These are phyloP conservation scores for Asterionellopsis glacialis DNA, from an alignment of 108 stramenopile species.

Conservation along the genomic window DNA sequence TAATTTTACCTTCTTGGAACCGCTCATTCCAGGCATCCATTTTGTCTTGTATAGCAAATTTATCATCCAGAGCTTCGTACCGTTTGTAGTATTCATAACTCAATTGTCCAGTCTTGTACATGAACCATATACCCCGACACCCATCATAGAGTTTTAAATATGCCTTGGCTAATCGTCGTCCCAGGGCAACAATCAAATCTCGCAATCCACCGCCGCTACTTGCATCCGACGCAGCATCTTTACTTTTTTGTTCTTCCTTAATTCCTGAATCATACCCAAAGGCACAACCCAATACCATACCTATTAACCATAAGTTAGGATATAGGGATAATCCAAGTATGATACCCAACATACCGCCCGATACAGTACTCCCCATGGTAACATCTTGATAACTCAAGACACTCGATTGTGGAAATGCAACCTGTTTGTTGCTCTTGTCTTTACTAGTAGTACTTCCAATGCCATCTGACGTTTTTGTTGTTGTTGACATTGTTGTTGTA, in stretches of 20 bases:
- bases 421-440: not conserved
- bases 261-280: constrained; percentile 41
- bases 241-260: constrained; percentile 5
- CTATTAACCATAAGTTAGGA: constrained; percentile 61
- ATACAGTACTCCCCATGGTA: constrained; percentile 27
- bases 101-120: constrained; percentile 64
- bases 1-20: constrained; percentile 48
- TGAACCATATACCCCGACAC: constrained; percentile 29
- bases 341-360: constrained; percentile 24
- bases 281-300: constrained; percentile 29
- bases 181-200: constrained; percentile 9
- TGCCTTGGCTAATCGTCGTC: constrained; percentile 20
- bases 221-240: not conserved
- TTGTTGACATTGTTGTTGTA: not conserved
- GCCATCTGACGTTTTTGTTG: no score
- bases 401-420: constrained; percentile 58
- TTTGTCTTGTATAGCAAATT: constrained; percentile 52
- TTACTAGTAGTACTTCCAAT: no score
- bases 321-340: constrained; percentile 27
- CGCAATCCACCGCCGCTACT: not conserved
- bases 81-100: constrained; percentile 58
- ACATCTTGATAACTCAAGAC: constrained; percentile 23
- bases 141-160: constrained; percentile 28
- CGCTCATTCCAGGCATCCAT: constrained; percentile 65
- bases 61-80: constrained; percentile 48